These are phyloP conservation scores for Vicia faba DNA, from an alignment of 306 rosid genomes.

Conservation along the genomic window DNA sequence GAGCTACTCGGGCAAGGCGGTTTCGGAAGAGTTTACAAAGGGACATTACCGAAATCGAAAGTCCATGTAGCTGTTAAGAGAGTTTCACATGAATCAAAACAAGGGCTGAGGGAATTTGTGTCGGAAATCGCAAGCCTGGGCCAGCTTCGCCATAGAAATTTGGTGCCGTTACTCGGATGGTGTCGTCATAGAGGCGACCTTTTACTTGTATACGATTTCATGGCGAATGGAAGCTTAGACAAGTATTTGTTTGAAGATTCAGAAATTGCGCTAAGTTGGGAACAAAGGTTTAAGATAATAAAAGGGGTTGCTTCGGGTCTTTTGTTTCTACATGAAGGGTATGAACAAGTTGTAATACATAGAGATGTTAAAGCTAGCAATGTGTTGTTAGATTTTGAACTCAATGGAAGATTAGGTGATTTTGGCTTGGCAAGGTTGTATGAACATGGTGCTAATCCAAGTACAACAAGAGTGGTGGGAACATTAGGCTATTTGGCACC, in stretches of 20 bases:
- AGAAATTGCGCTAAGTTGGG: slow-evolving; percentile 57
- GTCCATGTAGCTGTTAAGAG: slow-evolving; percentile 70
- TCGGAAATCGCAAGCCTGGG: slow-evolving; percentile 83
- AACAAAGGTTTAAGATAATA: slow-evolving; percentile 66
- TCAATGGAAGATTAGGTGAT: slow-evolving; percentile 75
- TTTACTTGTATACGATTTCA: slow-evolving; percentile 71
- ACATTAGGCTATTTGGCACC: slow-evolving; percentile 90
- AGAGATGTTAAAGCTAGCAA: slow-evolving; percentile 87
- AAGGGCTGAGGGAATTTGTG: slow-evolving; percentile 71
- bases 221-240: slow-evolving; percentile 86
- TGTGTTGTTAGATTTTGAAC: slow-evolving; percentile 66
- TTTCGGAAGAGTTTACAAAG: slow-evolving; percentile 79
- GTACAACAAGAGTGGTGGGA: slow-evolving; percentile 82
- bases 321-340: slow-evolving; percentile 76
- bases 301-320: slow-evolving; percentile 79
- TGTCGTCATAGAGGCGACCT: slow-evolving; percentile 73
- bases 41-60: slow-evolving; percentile 62
- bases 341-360: slow-evolving; percentile 76
- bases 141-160: slow-evolving; percentile 73
- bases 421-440: slow-evolving; percentile 77
- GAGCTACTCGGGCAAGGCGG: slow-evolving; percentile 79
- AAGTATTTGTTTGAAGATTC: slow-evolving; percentile 61
- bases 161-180: slow-evolving; percentile 79
- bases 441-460: slow-evolving; percentile 73
- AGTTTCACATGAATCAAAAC: slow-evolving; percentile 77